Evolutionary conservation across 176 grass and related monocot genomes (phyloP).

Genomic region (maize (Zea mays)): Zm-B73-REFERENCE-NAM-5.0 NC_050099.1:85168501-85169000

Average conservation of each 20-base stretch:
- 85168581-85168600: slow-evolving; percentile 71
- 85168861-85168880: slow-evolving; percentile 98
- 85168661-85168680: slow-evolving; percentile 14
- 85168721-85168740: slow-evolving; percentile 58
- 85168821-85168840: slow-evolving; percentile 87
- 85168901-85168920: slow-evolving; percentile 84
- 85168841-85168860: slow-evolving; percentile 98
- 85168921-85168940: slow-evolving; percentile 82
- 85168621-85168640: slow-evolving; percentile 36
- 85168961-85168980: slow-evolving; percentile 98
- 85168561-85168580: slow-evolving; percentile 97
- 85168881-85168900: slow-evolving; percentile 89
- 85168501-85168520: slow-evolving; percentile 79
- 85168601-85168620: slow-evolving; percentile 54
- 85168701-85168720: slow-evolving; percentile 53
- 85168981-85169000: slow-evolving; percentile 99
- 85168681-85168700: slow-evolving; percentile 39
- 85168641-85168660: slow-evolving; percentile 14
- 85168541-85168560: slow-evolving; percentile 73
- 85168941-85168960: slow-evolving; percentile 97
- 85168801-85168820: slow-evolving; percentile 80
- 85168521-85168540: slow-evolving; percentile 69
- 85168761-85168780: slow-evolving; percentile 93
- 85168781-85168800: slow-evolving; percentile 74
- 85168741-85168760: slow-evolving; percentile 81